Evolutionary conservation across 805 yeast species (phyloP), one percentile per base, ranked within the genome.

Genomic region (Candida nonsorbophila): DNA sequence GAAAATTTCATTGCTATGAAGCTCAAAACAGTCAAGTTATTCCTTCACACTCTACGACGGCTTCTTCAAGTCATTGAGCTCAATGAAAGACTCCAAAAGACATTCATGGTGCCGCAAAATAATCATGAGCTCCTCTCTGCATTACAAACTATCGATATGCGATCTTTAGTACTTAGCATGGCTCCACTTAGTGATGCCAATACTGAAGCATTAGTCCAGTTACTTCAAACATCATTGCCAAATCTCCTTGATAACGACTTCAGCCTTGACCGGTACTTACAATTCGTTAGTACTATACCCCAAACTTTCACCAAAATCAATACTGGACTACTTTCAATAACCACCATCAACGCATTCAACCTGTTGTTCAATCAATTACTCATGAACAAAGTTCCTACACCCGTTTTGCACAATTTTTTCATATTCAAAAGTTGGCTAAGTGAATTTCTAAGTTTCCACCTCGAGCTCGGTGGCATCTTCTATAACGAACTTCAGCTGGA

Each of bases 371-470:
- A n/a, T n/a, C n/a, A n/a, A n/a, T n/a, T n/a, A n/a, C n/a, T n/a
- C n/a, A n/a, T n/a, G n/a, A n/a, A n/a, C n/a, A n/a, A n/a, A n/a
- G n/a, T n/a, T n/a, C n/a, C n/a, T n/a, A n/a, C n/a, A n/a, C n/a
- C n/a, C n/a, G n/a, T n/a, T n/a, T 79, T 82, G 47, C 77, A 77
- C 7, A 72, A 77, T 3, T 83, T 90, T 90, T 81, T 86, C 85
- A 67, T 74, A 24, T 62, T 80, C 3, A 62, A 83, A 32, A 77
- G 86, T 48, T 83, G 90, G 87, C 59, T 77, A 5, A 85, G 79
- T 44, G 90, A 82, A 45, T 81, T 74, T 67, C 58, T 80, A 36
- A 68, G 68, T 2, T 79, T 85, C 77, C 56, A 71, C 33, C 78
- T 79, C 15, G 86, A 80, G 44, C 52, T 75, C 10, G 79, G 80